Evolutionary conservation across 192 early-diverging fungal species (phyloP), one percentile per base, ranked within the genome.

Genomic region (Dissophora ornata): DNA sequence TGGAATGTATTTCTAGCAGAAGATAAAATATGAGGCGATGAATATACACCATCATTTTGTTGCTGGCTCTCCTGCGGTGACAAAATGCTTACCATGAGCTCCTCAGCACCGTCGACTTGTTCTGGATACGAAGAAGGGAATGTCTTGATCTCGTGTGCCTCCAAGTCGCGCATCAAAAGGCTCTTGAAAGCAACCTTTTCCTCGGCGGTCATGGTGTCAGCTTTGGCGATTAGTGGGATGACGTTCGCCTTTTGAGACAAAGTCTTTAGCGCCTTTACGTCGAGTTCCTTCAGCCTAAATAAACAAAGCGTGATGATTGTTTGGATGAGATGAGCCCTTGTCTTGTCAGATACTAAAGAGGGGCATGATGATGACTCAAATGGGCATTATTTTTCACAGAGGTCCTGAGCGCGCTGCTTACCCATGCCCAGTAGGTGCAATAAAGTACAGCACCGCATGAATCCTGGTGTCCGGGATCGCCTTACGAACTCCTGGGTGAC

Each of bases 391-490:
- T 38, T 38, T 38, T 12, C 36, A 45, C 6, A 45, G n/a, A 45
- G 44, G 10, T 45, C 4, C 44, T 18, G 44, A 45, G 9, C 12
- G n/a, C 44, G n/a, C n/a, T n/a, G n/a, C 64, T 54, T 82, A 86
- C 92, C 84, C 88, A 84, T 96, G 94, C 44, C 96, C 96, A 62
- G 92, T 96, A 47, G 97, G 95, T 36, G 90, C 89, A 79, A 98
- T 93, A 79, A 98, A 98, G 85, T 97, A 98, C 63, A 98, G 84
- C 66, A 95, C 93, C 45, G 89, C 94, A 81, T 98, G 94, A 33
- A 98, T 93, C 33, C 97, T 87, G 73, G 96, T 89, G 79, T 98
- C 96, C 56, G 93, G 88, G 36, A 90, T 85, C 42, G 89, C 84
- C 51, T 88, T 83, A 62, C 95, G 86, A 55, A 92, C 82, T 75